phyloP scores from a whole-genome alignment of 169 alveolate genomes.

The Cryptosporidium canis region DNA sequence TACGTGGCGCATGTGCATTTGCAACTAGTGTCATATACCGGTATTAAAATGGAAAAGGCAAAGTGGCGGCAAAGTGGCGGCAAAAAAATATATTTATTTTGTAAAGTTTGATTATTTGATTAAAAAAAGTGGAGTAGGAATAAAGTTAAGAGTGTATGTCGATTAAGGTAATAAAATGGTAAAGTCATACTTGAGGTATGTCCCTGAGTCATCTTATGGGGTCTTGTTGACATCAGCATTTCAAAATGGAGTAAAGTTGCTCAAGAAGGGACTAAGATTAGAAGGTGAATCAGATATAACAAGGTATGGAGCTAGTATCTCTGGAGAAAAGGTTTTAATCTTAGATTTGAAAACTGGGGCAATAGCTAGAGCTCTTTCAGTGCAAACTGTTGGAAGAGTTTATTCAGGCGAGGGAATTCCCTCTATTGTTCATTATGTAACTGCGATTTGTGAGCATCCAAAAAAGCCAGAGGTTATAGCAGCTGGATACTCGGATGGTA shows the following conservation, averaged over 20 bases:
- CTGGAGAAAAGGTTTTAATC: slow-evolving; percentile 75
- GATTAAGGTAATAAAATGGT: slow-evolving; percentile 81
- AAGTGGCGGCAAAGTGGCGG: slow-evolving; percentile 70
- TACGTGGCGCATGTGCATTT: slow-evolving; percentile 57
- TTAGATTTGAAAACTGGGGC: slow-evolving; percentile 75
- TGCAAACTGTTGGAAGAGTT: slow-evolving; percentile 69
- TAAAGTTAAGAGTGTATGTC: slow-evolving; percentile 70
- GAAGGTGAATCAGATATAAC: not conserved
- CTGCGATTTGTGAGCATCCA: slow-evolving; percentile 76
- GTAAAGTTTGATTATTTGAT: slow-evolving; percentile 71
- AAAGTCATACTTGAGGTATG: slow-evolving; percentile 88
- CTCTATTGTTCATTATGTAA: slow-evolving; percentile 76
- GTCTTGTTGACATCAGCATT: slow-evolving; percentile 79
- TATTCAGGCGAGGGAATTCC: slow-evolving; percentile 77
- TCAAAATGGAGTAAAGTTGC: slow-evolving; percentile 76
- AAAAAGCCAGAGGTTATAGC: slow-evolving; percentile 78
- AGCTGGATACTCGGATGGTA: slow-evolving; percentile 85
- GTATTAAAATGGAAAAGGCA: not conserved
- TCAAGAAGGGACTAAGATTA: slow-evolving; percentile 21
- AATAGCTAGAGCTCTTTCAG: slow-evolving; percentile 71
- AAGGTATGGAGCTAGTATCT: slow-evolving; percentile 74
- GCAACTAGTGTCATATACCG: not conserved
- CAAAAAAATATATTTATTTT: slow-evolving; percentile 50
- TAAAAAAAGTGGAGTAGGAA: slow-evolving; percentile 16
- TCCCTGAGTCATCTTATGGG: slow-evolving; percentile 83